Conservation (phyloP, 139 green algal genomes). For the Coccomyxa sp. region DNA sequence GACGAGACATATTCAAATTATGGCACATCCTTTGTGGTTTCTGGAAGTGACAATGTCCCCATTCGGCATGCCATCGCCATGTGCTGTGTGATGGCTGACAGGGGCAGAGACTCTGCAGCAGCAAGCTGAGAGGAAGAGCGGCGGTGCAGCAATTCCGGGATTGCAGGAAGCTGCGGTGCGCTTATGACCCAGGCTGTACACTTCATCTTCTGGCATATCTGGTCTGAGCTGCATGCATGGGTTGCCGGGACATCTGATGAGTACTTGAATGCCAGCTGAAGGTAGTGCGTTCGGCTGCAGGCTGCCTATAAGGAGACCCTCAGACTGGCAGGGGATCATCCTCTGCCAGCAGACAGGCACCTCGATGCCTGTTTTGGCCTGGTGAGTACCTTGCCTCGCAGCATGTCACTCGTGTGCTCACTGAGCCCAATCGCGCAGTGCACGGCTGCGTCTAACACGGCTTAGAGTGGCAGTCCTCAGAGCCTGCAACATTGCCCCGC, state of each 20-base stretch:
- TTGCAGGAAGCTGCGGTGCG: constrained; percentile 37
- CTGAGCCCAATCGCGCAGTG: no score
- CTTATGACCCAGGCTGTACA: no score
- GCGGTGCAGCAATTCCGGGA: constrained; percentile 31
- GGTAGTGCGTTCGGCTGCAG: constrained; percentile 7
- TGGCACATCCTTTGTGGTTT: no score
- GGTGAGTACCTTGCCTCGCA: constrained; percentile 1
- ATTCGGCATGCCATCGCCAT: no score
- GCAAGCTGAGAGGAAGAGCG: constrained; percentile 46
- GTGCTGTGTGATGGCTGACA: constrained; percentile 14
- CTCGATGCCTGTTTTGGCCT: constrained; percentile 26
- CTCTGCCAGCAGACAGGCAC: neutral
- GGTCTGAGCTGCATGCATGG: no score
- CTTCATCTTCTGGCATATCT: no score
- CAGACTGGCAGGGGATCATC: neutral
- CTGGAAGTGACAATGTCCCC: no score
- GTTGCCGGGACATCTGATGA: neutral
- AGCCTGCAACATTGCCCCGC: no score
- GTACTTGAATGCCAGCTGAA: no score
- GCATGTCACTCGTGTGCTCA: no score
- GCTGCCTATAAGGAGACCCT: constrained; percentile 23
- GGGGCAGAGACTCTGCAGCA: constrained; percentile 62
- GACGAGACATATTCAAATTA: no score
- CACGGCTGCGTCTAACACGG: no score
- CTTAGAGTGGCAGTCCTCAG: neutral